These are phyloP conservation scores for Phytophthora pisi DNA, from an alignment of 352 stramenopile genomes.

Conservation along the genomic window DNA sequence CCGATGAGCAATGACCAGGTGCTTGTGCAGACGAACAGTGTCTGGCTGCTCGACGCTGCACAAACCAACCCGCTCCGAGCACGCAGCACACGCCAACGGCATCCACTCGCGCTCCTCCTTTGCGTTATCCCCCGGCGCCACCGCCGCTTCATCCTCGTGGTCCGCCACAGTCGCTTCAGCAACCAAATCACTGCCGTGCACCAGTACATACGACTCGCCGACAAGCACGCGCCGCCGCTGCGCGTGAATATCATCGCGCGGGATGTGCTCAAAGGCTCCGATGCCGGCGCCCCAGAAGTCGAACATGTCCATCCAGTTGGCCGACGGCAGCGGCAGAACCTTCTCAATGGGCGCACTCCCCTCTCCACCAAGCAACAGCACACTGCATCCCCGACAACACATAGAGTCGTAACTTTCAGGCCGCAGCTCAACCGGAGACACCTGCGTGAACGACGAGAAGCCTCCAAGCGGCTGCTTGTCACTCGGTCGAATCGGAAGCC, in stretches of 20 bases:
- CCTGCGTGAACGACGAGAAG: slow-evolving; percentile 66
- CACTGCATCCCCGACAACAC: slow-evolving; percentile 50
- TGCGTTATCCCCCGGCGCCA: slow-evolving; percentile 22
- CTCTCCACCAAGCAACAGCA: slow-evolving; percentile 8
- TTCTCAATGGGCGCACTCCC: slow-evolving; percentile 41
- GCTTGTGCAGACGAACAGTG: slow-evolving; percentile 70
- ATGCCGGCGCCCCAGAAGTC: slow-evolving; percentile 85
- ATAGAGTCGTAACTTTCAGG: slow-evolving; percentile 49
- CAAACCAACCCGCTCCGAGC: slow-evolving; percentile 44
- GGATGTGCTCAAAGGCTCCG: slow-evolving; percentile 82
- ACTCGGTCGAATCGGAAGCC: slow-evolving; percentile 53
- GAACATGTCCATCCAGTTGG: slow-evolving; percentile 90
- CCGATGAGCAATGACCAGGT: slow-evolving; percentile 42
- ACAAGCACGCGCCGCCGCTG: slow-evolving; percentile 60
- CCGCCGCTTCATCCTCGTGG: slow-evolving; percentile 6
- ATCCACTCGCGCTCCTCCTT: slow-evolving; percentile 43
- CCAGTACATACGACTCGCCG: slow-evolving; percentile 64
- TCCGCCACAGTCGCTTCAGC: slow-evolving; percentile 13
- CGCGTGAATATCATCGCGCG: slow-evolving; percentile 67
- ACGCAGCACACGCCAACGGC: slow-evolving; percentile 49
- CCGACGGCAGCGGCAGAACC: slow-evolving; percentile 73
- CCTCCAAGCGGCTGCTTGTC: slow-evolving; percentile 57
- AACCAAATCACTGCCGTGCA: slow-evolving; percentile 57
- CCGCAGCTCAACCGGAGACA: slow-evolving; percentile 47
- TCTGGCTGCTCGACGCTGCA: slow-evolving; percentile 39